These are phyloP conservation scores for Paspalum vaginatum DNA, from an alignment of 176 grass and related monocot genomes.

Conservation along the genomic window DNA sequence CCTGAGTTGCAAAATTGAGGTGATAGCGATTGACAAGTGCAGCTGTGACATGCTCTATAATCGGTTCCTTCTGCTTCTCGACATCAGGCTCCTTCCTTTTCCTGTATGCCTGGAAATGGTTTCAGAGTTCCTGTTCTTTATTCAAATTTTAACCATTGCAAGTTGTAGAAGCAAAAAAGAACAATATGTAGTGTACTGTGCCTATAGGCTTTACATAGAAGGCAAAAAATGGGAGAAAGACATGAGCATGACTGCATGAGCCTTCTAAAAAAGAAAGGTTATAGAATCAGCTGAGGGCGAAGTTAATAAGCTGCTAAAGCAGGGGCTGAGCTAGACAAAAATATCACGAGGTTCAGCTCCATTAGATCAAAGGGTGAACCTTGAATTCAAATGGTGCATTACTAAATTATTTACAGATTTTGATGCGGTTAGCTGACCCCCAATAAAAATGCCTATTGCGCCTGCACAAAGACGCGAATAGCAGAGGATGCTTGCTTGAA, in stretches of 20 bases:
- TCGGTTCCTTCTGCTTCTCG: constrained; percentile 79
- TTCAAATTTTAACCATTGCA: not conserved
- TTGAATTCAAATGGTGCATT: too few species aligned
- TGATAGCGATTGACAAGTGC: constrained; percentile 60
- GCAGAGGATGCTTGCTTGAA: too few species aligned
- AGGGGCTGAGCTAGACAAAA: too few species aligned
- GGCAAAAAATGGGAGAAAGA: not conserved
- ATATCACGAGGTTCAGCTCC: too few species aligned
- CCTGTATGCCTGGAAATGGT: constrained; percentile 70
- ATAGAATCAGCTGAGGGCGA: not conserved
- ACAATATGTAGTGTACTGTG: constrained; percentile 1
- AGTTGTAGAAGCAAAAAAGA: constrained; percentile 1
- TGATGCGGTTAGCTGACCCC: too few species aligned
- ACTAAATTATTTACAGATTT: too few species aligned
- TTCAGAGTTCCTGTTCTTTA: constrained; percentile 24
- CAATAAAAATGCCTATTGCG: too few species aligned
- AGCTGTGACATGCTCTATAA: constrained; percentile 77
- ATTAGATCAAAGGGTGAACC: too few species aligned
- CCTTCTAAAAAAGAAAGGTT: constrained; percentile 22
- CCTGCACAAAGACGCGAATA: too few species aligned
- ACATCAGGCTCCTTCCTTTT: constrained; percentile 88
- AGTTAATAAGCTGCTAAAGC: too few species aligned
- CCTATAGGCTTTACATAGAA: not conserved
- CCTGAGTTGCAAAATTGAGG: constrained; percentile 78
- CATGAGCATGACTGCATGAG: not conserved